phyloP scores from a whole-genome alignment of 495 filamentous ascomycete species.

The Emericellopsis terricola region DNA sequence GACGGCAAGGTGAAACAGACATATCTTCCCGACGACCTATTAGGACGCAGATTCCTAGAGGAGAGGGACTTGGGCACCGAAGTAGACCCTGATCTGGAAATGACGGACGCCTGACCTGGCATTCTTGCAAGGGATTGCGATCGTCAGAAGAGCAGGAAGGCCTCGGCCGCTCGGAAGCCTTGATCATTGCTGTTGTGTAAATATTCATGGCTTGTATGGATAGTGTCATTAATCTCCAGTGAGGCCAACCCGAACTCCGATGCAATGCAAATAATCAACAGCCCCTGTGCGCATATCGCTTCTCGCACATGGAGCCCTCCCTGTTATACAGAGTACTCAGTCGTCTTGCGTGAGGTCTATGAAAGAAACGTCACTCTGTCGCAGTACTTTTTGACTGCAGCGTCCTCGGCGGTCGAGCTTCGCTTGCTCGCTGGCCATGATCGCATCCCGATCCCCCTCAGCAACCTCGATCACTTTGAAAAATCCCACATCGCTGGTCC shows the following conservation, averaged over 20 bases:
- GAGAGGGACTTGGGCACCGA: conserved; percentile 62
- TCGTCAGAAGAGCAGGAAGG: too few species aligned
- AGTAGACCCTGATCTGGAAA: conserved; percentile 42
- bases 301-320: too few species aligned
- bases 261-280: too few species aligned
- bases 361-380: conserved; percentile 15
- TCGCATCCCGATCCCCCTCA: conserved; percentile 8
- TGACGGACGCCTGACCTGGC: conserved; percentile 8
- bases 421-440: conserved; percentile 3
- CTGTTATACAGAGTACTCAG: too few species aligned
- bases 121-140: too few species aligned
- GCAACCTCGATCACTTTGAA: conserved; percentile 16
- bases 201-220: too few species aligned
- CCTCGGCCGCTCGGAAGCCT: too few species aligned
- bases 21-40: conserved; percentile 64
- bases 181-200: too few species aligned
- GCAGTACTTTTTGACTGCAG: background rate
- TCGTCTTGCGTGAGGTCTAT: conserved; percentile 23
- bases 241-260: too few species aligned
- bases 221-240: too few species aligned
- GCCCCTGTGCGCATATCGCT: too few species aligned
- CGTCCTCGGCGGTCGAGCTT: background rate
- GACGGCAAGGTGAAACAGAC: conserved; percentile 78
- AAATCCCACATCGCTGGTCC: conserved; percentile 13
- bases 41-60: conserved; percentile 58